A percentile compares a stretch with the other conserved stretches of the same genome.
phyloP scores from a whole-genome alignment of 495 filamentous ascomycete genomes.

The Poronia punctata region DNA sequence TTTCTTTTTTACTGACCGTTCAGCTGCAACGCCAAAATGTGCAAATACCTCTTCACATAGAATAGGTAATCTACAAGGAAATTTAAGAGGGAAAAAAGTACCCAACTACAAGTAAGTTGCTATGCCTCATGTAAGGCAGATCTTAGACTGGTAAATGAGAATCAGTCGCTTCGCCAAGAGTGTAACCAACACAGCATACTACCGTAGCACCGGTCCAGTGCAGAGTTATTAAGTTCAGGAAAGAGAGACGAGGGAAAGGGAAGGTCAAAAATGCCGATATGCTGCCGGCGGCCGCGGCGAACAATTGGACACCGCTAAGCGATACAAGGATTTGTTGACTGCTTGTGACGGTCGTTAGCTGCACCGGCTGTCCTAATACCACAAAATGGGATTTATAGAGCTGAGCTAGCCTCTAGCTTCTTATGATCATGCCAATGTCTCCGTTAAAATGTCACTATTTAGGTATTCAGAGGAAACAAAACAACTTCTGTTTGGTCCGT shows the following conservation, averaged over 20 bases:
- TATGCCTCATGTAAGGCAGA: conserved; percentile 4
- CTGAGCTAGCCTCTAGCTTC: not conserved
- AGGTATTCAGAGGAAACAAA: too few species aligned
- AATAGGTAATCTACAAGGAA: too few species aligned
- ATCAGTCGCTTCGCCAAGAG: conserved; percentile 2
- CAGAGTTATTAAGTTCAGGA: not conserved
- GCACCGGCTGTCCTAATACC: conserved; percentile 2
- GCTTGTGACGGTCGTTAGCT: conserved; percentile 7
- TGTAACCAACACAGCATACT: not conserved
- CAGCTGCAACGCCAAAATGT: too few species aligned
- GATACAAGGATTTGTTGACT: conserved; percentile 9
- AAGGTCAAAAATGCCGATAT: conserved; percentile 8
- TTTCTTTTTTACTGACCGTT: too few species aligned
- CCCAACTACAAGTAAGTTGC: conserved; percentile 1
- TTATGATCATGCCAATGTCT: not conserved
- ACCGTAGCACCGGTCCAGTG: conserved; percentile 2
- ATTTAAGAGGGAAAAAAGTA: too few species aligned
- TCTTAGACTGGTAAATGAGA: conserved; percentile 3
- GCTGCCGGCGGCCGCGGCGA: conserved; percentile 7
- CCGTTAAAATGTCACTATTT: not conserved
- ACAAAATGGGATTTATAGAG: not conserved
- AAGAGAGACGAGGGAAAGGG: too few species aligned
- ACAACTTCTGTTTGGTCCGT: too few species aligned
- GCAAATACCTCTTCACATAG: too few species aligned
- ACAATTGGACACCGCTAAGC: not conserved